phyloP scores from a whole-genome alignment of 106 monocot species.

The Allium cepa region DNA sequence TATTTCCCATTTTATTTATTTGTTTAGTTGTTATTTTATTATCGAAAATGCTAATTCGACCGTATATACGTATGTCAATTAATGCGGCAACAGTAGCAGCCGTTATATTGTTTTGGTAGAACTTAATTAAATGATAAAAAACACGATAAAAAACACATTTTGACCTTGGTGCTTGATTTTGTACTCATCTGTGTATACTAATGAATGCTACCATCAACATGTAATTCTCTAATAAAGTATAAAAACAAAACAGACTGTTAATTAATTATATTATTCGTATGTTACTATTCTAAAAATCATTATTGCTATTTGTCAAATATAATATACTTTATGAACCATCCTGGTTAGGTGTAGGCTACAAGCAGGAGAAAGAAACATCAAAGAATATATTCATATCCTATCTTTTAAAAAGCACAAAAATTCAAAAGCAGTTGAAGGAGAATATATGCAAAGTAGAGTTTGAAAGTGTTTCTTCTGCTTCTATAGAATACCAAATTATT shows the following conservation, averaged over 20 bases:
- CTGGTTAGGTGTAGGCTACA: background rate
- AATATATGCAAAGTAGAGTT: slow-evolving; percentile 9
- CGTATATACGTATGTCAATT: background rate
- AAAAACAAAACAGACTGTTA: background rate
- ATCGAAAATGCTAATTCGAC: background rate
- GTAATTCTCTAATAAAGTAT: no score
- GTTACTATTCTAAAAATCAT: background rate
- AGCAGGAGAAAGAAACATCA: background rate
- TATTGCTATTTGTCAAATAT: background rate
- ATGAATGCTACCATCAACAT: no score
- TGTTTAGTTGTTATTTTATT: background rate
- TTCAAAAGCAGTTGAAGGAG: background rate
- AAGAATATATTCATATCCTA: background rate
- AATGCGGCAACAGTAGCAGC: no score
- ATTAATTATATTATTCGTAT: background rate
- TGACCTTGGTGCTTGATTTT: no score
- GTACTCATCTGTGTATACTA: no score
- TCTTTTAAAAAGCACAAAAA: background rate
- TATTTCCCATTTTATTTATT: background rate
- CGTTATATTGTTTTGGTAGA: background rate
- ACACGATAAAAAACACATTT: no score
- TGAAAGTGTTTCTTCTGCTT: background rate
- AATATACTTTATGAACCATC: no score
- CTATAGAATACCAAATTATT: background rate
- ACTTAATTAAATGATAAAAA: no score